A percentile compares a stretch with the other conserved stretches of the same genome.
Conservation (phyloP, 495 filamentous ascomycete genomes). For the Baudoinia panamericana region DNA sequence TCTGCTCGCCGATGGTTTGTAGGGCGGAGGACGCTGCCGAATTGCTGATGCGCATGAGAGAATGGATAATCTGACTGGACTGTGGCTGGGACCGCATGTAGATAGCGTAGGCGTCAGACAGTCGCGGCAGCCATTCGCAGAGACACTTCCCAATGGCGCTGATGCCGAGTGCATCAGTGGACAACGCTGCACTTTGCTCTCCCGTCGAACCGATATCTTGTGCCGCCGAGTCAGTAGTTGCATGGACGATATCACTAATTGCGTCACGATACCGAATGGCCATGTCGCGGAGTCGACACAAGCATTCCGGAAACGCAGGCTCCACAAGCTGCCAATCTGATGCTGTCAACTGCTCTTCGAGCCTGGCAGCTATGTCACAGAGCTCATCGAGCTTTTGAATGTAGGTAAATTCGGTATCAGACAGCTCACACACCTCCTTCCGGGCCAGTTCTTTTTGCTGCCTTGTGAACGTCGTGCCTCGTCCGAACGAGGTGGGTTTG, state of each 20-base stretch:
- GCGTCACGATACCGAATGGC: constrained; percentile 67
- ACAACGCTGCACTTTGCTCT: constrained; percentile 8
- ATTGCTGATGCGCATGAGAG: constrained; percentile 54
- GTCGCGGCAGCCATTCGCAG: constrained; percentile 79
- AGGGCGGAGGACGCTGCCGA: constrained; percentile 70
- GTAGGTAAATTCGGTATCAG: constrained; percentile 90
- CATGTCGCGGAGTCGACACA: constrained; percentile 61
- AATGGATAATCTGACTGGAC: constrained; percentile 66
- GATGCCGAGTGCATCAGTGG: constrained; percentile 55
- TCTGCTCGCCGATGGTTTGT: constrained; percentile 77
- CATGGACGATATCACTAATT: constrained; percentile 61
- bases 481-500: constrained; percentile 62
- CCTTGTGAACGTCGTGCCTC: constrained; percentile 57
- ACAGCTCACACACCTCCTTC: constrained; percentile 78
- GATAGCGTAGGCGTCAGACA: constrained; percentile 74
- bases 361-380: constrained; percentile 61
- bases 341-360: constrained; percentile 62
- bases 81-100: constrained; percentile 78
- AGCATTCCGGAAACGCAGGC: constrained; percentile 65
- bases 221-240: constrained; percentile 66
- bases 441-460: constrained; percentile 73
- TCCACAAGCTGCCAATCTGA: constrained; percentile 51
- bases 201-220: constrained; percentile 29
- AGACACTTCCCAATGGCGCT: constrained; percentile 62
- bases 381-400: constrained; percentile 52